These are phyloP conservation scores for Colletotrichum tanaceti DNA, from an alignment of 2,329 filamentous ascomycete genomes.

Conservation along the genomic window DNA sequence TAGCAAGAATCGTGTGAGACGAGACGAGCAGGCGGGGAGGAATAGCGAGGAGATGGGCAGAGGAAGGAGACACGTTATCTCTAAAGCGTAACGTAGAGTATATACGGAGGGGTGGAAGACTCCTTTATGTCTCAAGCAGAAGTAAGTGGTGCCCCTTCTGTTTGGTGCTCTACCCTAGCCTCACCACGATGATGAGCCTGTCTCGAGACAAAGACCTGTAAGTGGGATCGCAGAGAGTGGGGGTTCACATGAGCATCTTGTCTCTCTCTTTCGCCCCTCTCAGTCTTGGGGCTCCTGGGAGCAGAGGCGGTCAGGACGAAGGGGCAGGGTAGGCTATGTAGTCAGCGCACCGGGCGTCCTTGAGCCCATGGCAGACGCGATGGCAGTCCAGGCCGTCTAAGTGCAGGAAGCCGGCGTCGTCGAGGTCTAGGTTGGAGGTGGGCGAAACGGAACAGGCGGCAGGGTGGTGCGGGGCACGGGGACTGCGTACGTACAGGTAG, in stretches of 20 bases:
- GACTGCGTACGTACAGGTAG: too few species aligned
- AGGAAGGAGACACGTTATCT: background rate
- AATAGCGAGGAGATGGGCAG: background rate
- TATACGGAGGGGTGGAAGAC: background rate
- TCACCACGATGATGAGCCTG: conserved; percentile 32
- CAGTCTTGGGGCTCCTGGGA: conserved; percentile 5
- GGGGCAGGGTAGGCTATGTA: background rate
- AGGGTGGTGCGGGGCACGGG: too few species aligned
- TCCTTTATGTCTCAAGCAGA: conserved; percentile 22
- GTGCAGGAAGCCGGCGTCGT: conserved; percentile 1
- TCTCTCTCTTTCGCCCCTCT: conserved; percentile 22
- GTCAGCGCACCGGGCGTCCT: conserved; percentile 20
- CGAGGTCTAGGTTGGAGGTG: too few species aligned
- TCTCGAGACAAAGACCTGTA: conserved; percentile 24
- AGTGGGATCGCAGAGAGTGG: conserved; percentile 17
- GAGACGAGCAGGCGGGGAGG: background rate
- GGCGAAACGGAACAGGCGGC: too few species aligned
- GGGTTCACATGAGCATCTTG: conserved; percentile 26
- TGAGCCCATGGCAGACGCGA: conserved; percentile 13
- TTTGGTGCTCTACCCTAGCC: conserved; percentile 35
- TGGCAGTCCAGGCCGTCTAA: background rate
- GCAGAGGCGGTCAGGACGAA: conserved; percentile 24
- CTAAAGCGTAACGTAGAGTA: background rate
- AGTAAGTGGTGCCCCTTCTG: background rate
- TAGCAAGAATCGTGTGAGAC: background rate